Conservation (phyloP, 169 alveolate genomes). For the Plasmodium gonderi region DNA sequence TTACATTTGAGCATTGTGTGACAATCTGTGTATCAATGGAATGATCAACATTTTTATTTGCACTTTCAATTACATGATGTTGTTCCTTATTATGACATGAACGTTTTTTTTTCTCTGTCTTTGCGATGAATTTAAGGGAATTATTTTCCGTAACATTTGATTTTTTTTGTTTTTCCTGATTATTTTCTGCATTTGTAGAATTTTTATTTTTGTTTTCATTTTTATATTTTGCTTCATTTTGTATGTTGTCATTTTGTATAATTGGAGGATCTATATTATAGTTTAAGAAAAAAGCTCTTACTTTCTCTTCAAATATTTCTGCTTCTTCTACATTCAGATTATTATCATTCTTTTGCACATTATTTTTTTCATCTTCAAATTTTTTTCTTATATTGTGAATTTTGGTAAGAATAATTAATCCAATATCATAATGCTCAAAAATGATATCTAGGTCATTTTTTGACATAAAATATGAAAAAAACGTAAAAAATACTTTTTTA, state of each 20-base stretch:
- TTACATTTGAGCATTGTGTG: not conserved
- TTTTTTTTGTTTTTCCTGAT: not conserved
- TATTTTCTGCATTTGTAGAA: slow-evolving; percentile 1
- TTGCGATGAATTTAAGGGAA: not conserved
- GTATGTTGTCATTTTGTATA: not conserved
- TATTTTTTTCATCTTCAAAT: slow-evolving; percentile 60
- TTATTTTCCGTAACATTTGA: not conserved
- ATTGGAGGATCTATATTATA: slow-evolving; percentile 27
- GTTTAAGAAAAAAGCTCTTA: slow-evolving; percentile 31
- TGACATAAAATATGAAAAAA: slow-evolving; percentile 71
- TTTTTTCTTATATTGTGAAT: slow-evolving; percentile 61
- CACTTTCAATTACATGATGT: not conserved
- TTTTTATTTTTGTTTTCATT: slow-evolving; percentile 6
- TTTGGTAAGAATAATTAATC: slow-evolving; percentile 67
- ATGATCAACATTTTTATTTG: not conserved
- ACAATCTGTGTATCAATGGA: not conserved
- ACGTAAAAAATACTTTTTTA: slow-evolving; percentile 44
- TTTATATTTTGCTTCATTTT: not conserved
- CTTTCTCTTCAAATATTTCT: slow-evolving; percentile 36
- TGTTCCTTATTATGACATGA: not conserved
- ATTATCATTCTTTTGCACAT: slow-evolving; percentile 9
- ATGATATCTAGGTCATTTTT: slow-evolving; percentile 59
- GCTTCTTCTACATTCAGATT: slow-evolving; percentile 39
- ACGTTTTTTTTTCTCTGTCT: not conserved
- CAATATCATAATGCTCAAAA: slow-evolving; percentile 64